Evolutionary conservation across 768 basidiomycete species (phyloP).

Genomic region (Mycena polygramma): DNA sequence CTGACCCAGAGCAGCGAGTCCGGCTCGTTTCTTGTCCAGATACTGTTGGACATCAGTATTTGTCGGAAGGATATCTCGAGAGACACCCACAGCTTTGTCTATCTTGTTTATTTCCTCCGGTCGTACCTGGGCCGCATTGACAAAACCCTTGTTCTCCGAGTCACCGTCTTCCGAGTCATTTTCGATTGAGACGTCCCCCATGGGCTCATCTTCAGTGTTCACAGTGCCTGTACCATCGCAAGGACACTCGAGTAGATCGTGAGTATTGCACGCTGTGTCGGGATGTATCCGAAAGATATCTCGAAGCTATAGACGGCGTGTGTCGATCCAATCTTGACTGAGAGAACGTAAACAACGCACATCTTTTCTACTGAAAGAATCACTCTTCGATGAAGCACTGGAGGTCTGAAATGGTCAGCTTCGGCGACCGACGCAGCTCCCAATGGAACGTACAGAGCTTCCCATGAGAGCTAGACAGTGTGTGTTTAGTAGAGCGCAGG

Average conservation of each 20-base stretch:
- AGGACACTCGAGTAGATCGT: constrained; percentile 88
- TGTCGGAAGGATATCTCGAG: background rate
- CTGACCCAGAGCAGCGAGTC: constrained; percentile 78
- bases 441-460: constrained; percentile 27
- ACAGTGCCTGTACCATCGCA: constrained; percentile 62
- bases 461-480: constrained; percentile 75
- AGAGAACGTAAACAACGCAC: constrained; percentile 56
- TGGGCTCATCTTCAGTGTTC: constrained; percentile 41
- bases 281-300: constrained; percentile 93
- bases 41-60: constrained; percentile 58
- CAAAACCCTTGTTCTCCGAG: constrained; percentile 61
- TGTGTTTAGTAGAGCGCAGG: background rate
- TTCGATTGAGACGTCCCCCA: constrained; percentile 47
- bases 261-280: constrained; percentile 88
- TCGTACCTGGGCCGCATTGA: constrained; percentile 74
- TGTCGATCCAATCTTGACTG: background rate
- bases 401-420: constrained; percentile 35
- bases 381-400: constrained; percentile 73
- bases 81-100: constrained; percentile 64
- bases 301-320: constrained; percentile 68
- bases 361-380: constrained; percentile 90
- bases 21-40: constrained; percentile 74
- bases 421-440: background rate
- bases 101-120: constrained; percentile 56
- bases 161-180: constrained; percentile 44